A percentile compares a stretch with the other conserved stretches of the same genome.
Evolutionary conservation across 169 alveolate genomes (phyloP).

Genomic region (Plasmodium billcollinsi): DNA sequence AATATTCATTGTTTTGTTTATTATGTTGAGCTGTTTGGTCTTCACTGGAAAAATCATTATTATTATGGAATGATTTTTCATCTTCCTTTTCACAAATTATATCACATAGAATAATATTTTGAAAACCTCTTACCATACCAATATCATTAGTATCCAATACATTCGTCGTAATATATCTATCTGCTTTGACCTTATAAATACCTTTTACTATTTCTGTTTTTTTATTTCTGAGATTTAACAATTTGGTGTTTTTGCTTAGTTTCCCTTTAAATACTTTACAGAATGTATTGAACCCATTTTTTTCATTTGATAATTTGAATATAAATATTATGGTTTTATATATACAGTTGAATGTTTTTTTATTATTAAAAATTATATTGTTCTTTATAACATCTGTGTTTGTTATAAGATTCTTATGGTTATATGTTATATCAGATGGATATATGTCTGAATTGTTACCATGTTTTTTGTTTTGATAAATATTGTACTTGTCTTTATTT

Average conservation of each 20-base stretch:
- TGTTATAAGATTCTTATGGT: not conserved
- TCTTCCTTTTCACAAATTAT: conserved; percentile 49
- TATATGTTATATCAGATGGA: not conserved
- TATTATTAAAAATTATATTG: not conserved
- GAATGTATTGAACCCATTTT: conserved; percentile 70
- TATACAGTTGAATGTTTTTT: not conserved
- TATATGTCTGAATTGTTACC: too few relatives aligned
- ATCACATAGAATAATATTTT: conserved; percentile 74
- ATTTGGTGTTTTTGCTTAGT: conserved; percentile 50
- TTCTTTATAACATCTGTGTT: not conserved
- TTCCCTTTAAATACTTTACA: conserved; percentile 63
- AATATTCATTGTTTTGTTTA: not conserved
- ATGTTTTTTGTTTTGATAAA: not conserved
- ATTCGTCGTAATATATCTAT: conserved; percentile 68
- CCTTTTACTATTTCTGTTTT: conserved; percentile 71
- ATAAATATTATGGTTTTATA: conserved; percentile 64
- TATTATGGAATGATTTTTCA: not conserved
- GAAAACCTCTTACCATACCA: conserved; percentile 80
- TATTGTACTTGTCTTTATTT: conserved; percentile 4
- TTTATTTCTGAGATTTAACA: conserved; percentile 58
- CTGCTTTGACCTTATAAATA: conserved; percentile 80
- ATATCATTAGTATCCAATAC: conserved; percentile 75
- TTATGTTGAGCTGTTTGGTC: not conserved
- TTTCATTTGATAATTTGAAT: conserved; percentile 64
- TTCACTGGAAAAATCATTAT: not conserved